Conservation (phyloP, 2,329 filamentous ascomycete species). For the Daldinia sp. region DNA sequence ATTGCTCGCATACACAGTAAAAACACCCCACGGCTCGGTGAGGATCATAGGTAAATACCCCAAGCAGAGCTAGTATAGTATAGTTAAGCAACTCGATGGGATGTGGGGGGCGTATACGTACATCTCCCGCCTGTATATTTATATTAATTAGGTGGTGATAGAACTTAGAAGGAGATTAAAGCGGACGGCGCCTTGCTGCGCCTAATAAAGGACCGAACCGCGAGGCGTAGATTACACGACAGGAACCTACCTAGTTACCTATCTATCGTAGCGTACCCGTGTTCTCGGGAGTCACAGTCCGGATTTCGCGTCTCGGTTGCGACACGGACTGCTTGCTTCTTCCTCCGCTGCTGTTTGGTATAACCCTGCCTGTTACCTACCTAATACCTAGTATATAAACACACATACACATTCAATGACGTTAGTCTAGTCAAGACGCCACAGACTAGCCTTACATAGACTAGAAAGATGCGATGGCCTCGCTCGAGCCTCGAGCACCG, state of each 20-base stretch:
- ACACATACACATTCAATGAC: neutral
- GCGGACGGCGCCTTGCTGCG: neutral
- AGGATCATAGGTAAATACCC: neutral
- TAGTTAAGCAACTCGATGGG: slow-evolving; percentile 26
- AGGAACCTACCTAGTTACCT: neutral
- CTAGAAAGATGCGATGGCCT: neutral
- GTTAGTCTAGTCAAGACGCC: neutral
- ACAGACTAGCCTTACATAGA: neutral
- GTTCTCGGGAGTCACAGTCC: neutral
- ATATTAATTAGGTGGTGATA: neutral
- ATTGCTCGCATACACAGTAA: neutral
- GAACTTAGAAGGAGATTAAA: neutral
- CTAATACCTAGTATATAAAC: neutral
- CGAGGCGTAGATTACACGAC: neutral
- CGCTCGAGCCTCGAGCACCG: neutral
- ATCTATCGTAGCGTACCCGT: neutral
- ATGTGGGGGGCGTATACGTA: neutral
- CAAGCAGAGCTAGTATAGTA: neutral
- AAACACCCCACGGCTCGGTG: slow-evolving; percentile 28
- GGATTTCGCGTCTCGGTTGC: neutral
- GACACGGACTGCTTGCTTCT: neutral
- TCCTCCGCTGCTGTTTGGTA: neutral
- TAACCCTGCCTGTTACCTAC: neutral
- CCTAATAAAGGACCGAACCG: neutral
- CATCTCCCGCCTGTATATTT: neutral